Evolutionary conservation across 257 asterid species (phyloP), one percentile per base, ranked within the genome.

Genomic region (Thymus quinquecostatus): DNA sequence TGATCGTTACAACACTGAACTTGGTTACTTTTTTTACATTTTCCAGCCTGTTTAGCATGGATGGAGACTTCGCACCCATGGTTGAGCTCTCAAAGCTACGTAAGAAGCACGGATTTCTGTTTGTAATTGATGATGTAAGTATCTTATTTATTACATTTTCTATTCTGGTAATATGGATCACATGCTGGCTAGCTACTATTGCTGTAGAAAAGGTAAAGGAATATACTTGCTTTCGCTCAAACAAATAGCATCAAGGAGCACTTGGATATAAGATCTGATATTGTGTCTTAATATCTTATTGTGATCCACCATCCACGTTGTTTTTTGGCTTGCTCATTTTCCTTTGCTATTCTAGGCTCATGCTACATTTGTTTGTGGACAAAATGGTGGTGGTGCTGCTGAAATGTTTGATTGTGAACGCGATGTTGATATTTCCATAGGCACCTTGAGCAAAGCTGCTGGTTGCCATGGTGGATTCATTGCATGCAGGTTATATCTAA

Each of bases 381-480:
- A 76, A 86, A 82, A 74, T 40, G 99, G 99, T 79, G 98, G 99
- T 28, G 98, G 99, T 65, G 96, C 88, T 1, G 97, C 98, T 50
- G 97, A 95, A 84, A 83, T 45, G 88, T 92, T 89, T 79, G 64
- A 84, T 49, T 92, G 99, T 71, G 97, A 86, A 83, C 76, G 38
- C 63, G 94, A 83, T 69, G 96, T 95, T 44, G 99, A 92, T 79
- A 87, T 95, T 70, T 89, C 87, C 82, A 70, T 95, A 62, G 99
- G 99, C 79, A 95, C 98, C 70, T 80, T 95, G 74, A 92, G 98
- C 82, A 95, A 95, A 80, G 98, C 99, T 71, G 96, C 95, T 10
- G 99, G 99, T 76, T 95, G 99, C 87, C 96, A 89, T 53, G 98
- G 99, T 59, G 99, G 99, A 78, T 95, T 89, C 82, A 86, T 95